These are phyloP conservation scores for Carex kokanica DNA, from an alignment of 176 grass and related monocot species.

Conservation along the genomic window DNA sequence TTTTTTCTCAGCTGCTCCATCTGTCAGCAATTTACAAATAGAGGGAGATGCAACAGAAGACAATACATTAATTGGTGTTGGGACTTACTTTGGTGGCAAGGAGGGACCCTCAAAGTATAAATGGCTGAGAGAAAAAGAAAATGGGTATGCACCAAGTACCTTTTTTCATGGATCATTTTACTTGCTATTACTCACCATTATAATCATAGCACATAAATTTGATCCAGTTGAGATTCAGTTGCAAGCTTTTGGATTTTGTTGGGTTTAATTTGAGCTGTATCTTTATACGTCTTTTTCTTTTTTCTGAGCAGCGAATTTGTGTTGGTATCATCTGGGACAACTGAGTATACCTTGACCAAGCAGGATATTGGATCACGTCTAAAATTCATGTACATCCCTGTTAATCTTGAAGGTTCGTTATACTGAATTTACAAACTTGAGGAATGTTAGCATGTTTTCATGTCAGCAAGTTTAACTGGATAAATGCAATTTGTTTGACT, in stretches of 20 bases:
- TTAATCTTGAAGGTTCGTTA: slow-evolving; percentile 83
- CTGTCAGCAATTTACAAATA: slow-evolving; percentile 68
- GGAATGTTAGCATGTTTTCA: slow-evolving; percentile 23
- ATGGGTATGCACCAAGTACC: slow-evolving; percentile 46
- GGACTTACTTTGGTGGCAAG: slow-evolving; percentile 87
- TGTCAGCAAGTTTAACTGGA: slow-evolving; percentile 6
- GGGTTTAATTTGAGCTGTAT: slow-evolving; percentile 10
- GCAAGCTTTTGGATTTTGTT: not conserved
- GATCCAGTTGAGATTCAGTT: not conserved
- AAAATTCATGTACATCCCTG: slow-evolving; percentile 77
- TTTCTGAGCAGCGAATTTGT: slow-evolving; percentile 50
- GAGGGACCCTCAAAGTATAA: slow-evolving; percentile 84
- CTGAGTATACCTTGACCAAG: slow-evolving; percentile 60
- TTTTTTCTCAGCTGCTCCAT: slow-evolving; percentile 78
- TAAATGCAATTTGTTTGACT: slow-evolving; percentile 23
- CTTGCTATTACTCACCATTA: not conserved
- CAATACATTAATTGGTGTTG: slow-evolving; percentile 53
- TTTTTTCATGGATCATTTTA: slow-evolving; percentile 13
- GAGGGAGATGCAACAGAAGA: slow-evolving; percentile 83
- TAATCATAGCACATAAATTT: not conserved
- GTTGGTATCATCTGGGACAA: slow-evolving; percentile 65
- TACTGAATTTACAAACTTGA: slow-evolving; percentile 23
- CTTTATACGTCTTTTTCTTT: slow-evolving; percentile 25
- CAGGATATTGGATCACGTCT: slow-evolving; percentile 58
- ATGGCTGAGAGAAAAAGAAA: slow-evolving; percentile 81